These are phyloP conservation scores for Dactylellina cionopaga DNA, from an alignment of 2,329 filamentous ascomycete species.

Conservation along the genomic window DNA sequence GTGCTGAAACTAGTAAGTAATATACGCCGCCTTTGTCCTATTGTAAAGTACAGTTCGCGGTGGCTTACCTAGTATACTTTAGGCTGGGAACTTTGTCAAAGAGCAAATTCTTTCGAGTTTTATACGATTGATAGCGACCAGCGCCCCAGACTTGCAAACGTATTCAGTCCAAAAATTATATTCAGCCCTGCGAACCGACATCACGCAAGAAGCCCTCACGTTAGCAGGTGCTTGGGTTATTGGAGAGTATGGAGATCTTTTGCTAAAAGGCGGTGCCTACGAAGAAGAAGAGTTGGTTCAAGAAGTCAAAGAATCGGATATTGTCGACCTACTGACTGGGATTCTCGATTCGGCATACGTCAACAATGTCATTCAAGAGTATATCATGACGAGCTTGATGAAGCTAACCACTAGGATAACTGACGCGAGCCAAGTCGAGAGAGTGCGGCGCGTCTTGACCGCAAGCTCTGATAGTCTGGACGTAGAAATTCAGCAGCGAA, in stretches of 20 bases:
- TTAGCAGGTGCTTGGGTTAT: constrained; percentile 96
- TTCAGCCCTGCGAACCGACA: constrained; percentile 88
- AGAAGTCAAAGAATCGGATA: constrained; percentile 78
- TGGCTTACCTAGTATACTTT: constrained; percentile 30
- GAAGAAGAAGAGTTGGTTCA: constrained; percentile 84
- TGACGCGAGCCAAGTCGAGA: constrained; percentile 85
- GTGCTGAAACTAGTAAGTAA: constrained; percentile 76
- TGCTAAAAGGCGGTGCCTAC: constrained; percentile 89
- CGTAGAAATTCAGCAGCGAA: constrained; percentile 93
- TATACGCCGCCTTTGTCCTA: not conserved
- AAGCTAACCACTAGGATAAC: constrained; percentile 90
- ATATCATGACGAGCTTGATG: constrained; percentile 93
- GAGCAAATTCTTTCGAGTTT: constrained; percentile 98
- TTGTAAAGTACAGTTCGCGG: constrained; percentile 46
- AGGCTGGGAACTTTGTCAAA: constrained; percentile 93
- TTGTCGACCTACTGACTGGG: constrained; percentile 89
- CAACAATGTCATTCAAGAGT: constrained; percentile 89
- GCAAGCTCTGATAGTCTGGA: constrained; percentile 86
- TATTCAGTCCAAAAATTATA: constrained; percentile 98
- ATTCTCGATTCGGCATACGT: constrained; percentile 96
- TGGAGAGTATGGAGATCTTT: constrained; percentile 90
- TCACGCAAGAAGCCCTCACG: constrained; percentile 94
- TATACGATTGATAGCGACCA: constrained; percentile 88
- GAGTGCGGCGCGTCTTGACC: constrained; percentile 80
- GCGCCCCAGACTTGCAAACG: constrained; percentile 88